Conservation (phyloP, 768 basidiomycete species). For the Russula sp. region DNA sequence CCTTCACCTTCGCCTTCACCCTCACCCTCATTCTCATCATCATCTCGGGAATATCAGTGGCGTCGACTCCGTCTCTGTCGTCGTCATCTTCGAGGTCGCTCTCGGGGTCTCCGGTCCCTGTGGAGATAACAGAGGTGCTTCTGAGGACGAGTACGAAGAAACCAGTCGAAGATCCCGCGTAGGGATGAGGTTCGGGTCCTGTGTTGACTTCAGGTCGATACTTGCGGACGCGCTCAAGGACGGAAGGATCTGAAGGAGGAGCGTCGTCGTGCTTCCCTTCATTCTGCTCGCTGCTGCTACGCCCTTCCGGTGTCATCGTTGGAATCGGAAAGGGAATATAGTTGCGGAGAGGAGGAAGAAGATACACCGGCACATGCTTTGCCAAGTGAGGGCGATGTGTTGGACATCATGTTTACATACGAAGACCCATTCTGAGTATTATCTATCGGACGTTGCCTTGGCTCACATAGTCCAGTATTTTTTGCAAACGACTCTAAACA, state of each 20-base stretch:
- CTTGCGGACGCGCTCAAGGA: slow-evolving; percentile 22
- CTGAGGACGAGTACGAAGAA: slow-evolving; percentile 6
- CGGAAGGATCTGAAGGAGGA: slow-evolving; percentile 22
- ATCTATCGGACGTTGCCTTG: background rate
- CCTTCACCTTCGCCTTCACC: background rate
- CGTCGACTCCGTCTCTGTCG: slow-evolving; percentile 19
- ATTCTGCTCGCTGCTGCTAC: background rate
- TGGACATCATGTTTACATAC: slow-evolving; percentile 27
- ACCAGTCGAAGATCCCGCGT: background rate
- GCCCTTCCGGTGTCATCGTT: background rate
- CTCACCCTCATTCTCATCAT: background rate
- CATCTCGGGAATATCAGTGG: slow-evolving; percentile 7
- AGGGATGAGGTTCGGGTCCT: background rate
- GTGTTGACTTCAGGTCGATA: slow-evolving; percentile 13
- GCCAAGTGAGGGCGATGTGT: slow-evolving; percentile 21
- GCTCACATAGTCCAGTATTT: no score
- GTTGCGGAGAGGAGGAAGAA: slow-evolving; percentile 1
- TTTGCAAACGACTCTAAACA: no score
- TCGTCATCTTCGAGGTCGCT: slow-evolving; percentile 2
- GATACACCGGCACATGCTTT: background rate
- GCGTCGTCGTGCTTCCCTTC: slow-evolving; percentile 12
- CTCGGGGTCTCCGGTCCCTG: background rate
- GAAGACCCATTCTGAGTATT: slow-evolving; percentile 11
- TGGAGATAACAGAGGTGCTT: background rate
- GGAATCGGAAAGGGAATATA: background rate